Evolutionary conservation across 305 asterid species (phyloP), one percentile per base, ranked within the genome.

Genomic region (Stenogyne calaminthoides): DNA sequence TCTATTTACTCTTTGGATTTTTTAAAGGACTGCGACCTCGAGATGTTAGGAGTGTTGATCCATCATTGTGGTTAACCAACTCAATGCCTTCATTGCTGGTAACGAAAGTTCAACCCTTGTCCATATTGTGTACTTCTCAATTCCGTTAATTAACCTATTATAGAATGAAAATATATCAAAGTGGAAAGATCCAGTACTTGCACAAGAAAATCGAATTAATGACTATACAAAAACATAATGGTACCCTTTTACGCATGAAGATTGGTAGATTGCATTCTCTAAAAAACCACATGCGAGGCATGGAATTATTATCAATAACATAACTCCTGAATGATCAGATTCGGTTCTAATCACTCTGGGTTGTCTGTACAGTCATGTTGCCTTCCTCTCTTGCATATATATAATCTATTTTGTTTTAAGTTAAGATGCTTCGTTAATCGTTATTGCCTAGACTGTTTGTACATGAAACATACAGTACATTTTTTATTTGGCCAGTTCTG

Each of bases 61-160:
- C 99, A 60, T 89, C 99, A 52, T 76, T 95, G 93, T 95, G 98
- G 99, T 78, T 95, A 77, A 95, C 96, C 65, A 95, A 95, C 82
- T 83, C 97, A 68, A 95, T 95, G 99, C 98, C 99, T 61, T 79
- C 98, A 70, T 85, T 95, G 80, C 80, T 92, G 95, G 99, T 95
- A 85, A 5, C 7, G 58, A 61, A 64, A 58, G 32, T 70, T 47
- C 55, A 64, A 15, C 25, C 27, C n/a, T 69, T 69, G 37, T 27
- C 16, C 42, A 22, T 27, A 58, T 60, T 44, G 22, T 44, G 44
- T 36, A 42, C 6, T 58, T 39, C 40, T 29, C 14, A 34, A 34
- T 32, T 32, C 42, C 10, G 3, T 60, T 29, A 14, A 60, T 29
- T 15, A 34, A 34, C 5, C 40, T 27, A n/a, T 59, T 7, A 29